Percentiles rank a stretch among this genome's conserved stretches.
Evolutionary conservation across 805 yeast genomes (phyloP).

Genomic region (Wickerhamiella hasegawae): DNA sequence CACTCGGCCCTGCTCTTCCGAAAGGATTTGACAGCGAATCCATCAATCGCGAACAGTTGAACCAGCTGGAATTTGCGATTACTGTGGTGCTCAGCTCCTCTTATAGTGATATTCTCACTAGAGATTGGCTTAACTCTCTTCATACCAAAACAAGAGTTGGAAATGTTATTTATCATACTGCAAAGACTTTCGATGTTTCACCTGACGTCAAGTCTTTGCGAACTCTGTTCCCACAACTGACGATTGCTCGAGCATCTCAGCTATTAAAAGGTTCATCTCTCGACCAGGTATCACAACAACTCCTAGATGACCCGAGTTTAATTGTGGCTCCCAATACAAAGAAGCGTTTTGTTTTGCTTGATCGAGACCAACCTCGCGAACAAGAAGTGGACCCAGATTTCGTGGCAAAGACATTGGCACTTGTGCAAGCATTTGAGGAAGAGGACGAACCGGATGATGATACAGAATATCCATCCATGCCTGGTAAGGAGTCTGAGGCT

Average conservation of each 20-base stretch:
- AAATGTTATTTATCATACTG: not conserved
- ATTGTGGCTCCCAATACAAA: constrained; percentile 12
- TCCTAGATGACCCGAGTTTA: constrained; percentile 47
- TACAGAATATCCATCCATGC: constrained; percentile 19
- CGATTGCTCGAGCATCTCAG: constrained; percentile 30
- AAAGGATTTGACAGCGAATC: no score
- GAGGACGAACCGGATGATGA: constrained; percentile 71
- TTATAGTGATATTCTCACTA: not conserved
- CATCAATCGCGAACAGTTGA: no score
- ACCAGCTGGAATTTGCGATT: no score
- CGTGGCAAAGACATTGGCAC: constrained; percentile 18
- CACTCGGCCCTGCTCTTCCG: no score
- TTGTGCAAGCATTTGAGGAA: constrained; percentile 25
- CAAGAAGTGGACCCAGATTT: not conserved
- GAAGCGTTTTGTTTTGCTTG: not conserved
- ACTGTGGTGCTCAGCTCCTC: not conserved
- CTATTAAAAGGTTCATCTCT: constrained; percentile 35
- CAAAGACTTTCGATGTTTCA: not conserved
- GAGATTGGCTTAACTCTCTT: not conserved
- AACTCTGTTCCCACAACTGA: constrained; percentile 47
- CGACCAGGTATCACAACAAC: constrained; percentile 38
- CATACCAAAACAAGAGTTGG: not conserved
- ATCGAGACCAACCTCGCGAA: constrained; percentile 5
- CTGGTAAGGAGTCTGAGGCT: constrained; percentile 2
- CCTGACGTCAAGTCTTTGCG: constrained; percentile 1